These are phyloP conservation scores for Metarhizium album DNA, from an alignment of 2,329 filamentous ascomycete genomes.

Conservation along the genomic window DNA sequence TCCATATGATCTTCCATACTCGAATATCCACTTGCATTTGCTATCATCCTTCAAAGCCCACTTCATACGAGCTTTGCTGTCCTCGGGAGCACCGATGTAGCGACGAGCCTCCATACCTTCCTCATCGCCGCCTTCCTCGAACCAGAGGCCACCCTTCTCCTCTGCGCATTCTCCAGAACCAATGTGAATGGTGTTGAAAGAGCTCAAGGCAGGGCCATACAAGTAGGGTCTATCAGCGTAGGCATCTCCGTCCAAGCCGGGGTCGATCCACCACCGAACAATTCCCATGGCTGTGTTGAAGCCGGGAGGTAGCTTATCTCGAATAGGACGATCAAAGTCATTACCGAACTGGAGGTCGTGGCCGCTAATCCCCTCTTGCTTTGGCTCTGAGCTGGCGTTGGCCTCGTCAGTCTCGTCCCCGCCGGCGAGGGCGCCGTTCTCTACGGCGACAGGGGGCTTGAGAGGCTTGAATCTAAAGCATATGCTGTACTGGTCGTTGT, in stretches of 20 bases:
- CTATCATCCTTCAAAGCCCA: conserved; percentile 41
- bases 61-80: conserved; percentile 44
- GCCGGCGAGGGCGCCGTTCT: no score
- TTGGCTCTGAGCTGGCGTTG: conserved; percentile 1
- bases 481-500: conserved; percentile 75
- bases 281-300: conserved; percentile 77
- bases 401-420: conserved; percentile 1
- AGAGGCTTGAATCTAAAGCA: conserved; percentile 70
- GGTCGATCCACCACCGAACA: conserved; percentile 85
- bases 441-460: no score
- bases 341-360: conserved; percentile 83
- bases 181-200: conserved; percentile 66
- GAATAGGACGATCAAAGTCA: conserved; percentile 86
- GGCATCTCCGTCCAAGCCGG: conserved; percentile 79
- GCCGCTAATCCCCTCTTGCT: conserved; percentile 46
- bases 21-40: conserved; percentile 44
- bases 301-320: conserved; percentile 74
- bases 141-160: conserved; percentile 39
- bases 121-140: conserved; percentile 57
- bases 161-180: conserved; percentile 42
- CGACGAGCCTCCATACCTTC: conserved; percentile 36
- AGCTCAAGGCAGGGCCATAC: conserved; percentile 71
- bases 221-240: conserved; percentile 80
- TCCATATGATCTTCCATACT: conserved; percentile 40
- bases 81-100: conserved; percentile 38